Base-by-base conservation (phyloP, 2,329 filamentous ascomycete species). In the Tolypocladium tropicale region DNA sequence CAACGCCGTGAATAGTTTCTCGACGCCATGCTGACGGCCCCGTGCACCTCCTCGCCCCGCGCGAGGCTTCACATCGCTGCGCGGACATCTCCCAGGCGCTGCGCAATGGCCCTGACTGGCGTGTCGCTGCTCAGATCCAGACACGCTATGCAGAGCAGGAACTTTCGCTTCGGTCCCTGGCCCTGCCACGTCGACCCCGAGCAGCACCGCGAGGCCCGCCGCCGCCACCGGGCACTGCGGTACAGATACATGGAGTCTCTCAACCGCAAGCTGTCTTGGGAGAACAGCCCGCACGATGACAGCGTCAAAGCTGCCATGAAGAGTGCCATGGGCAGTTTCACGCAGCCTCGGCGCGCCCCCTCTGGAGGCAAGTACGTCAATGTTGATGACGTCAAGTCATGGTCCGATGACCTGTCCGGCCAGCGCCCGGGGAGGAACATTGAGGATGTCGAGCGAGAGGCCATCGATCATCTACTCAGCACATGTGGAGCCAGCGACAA, bases 111-210 rank as follows among this genome's bases (percentile, higher is more conserved):
- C 25, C 21, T 33, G 23, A 12, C 51, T 6, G 32, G 21, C 52
- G 32, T 30, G 11, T 50, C 46, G 46, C 46, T 33, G 11, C 28
- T 50, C 46, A 33, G 32, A 16, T 46, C 34, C 37, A 16, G 28
- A 41, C 34, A 39, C 33, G 41, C 59, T 11, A 54, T 59, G 18
- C 66, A 67, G 55, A 57, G 48, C 61, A 76, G 81, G 37, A 64
- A 63, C 37, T 79, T 81, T 58, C 76, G 78, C 57, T 75, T 82
- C 57, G 75, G 72, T 53, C 61, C 73, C 21, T 81, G 78, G 75
- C 71, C 74, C 9, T 72, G 70, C 33, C 72, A 72, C 49, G 60
- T 73, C 32, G 73, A 78, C 59, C 65, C 69, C 16, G 70, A 75
- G 21, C 67, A 69, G 23, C 70, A 73, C 41, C 72, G 69, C 48